Evolutionary conservation across 495 filamentous ascomycete species (phyloP).

Genomic region (Penicillium bialowiezense): DNA sequence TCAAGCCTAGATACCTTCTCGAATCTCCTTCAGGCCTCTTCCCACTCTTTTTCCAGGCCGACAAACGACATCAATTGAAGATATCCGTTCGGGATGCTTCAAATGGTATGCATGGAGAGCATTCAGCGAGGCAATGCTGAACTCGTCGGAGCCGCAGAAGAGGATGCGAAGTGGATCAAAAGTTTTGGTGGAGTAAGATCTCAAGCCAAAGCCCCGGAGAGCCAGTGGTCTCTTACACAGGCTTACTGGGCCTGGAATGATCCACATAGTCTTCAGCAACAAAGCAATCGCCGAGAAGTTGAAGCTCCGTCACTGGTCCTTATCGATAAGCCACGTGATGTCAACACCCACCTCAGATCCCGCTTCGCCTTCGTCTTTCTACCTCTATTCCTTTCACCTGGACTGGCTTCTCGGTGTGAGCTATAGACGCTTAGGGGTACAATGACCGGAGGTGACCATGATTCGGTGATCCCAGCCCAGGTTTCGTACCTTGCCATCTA

Average conservation of each 20-base stretch:
- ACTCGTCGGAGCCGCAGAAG: constrained; percentile 92
- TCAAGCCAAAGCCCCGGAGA: constrained; percentile 10
- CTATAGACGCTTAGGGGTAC: constrained; percentile 10
- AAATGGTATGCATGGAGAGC: constrained; percentile 63
- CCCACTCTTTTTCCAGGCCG: constrained; percentile 73
- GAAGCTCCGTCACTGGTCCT: constrained; percentile 14
- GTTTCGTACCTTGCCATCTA: constrained; percentile 90
- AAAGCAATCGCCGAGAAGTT: background rate
- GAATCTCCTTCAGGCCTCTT: constrained; percentile 66
- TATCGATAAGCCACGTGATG: constrained; percentile 45
- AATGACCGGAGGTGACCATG: constrained; percentile 39
- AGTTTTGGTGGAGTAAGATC: constrained; percentile 32
- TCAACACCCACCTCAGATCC: constrained; percentile 21
- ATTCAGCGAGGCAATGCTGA: constrained; percentile 76
- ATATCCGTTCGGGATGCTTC: constrained; percentile 54
- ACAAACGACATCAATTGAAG: constrained; percentile 85
- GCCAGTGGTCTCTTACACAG: constrained; percentile 14
- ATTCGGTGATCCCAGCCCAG: constrained; percentile 67
- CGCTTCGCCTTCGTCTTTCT: background rate
- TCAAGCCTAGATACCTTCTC: constrained; percentile 52
- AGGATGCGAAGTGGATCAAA: constrained; percentile 78
- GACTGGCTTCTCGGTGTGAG: constrained; percentile 3
- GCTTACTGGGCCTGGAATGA: constrained; percentile 1
- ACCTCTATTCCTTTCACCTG: constrained; percentile 1
- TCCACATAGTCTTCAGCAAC: constrained; percentile 2